Percentiles rank a stretch among this genome's conserved stretches.
Evolutionary conservation across 2,329 filamentous ascomycete genomes (phyloP).

Genomic region (Microsporum canis): DNA sequence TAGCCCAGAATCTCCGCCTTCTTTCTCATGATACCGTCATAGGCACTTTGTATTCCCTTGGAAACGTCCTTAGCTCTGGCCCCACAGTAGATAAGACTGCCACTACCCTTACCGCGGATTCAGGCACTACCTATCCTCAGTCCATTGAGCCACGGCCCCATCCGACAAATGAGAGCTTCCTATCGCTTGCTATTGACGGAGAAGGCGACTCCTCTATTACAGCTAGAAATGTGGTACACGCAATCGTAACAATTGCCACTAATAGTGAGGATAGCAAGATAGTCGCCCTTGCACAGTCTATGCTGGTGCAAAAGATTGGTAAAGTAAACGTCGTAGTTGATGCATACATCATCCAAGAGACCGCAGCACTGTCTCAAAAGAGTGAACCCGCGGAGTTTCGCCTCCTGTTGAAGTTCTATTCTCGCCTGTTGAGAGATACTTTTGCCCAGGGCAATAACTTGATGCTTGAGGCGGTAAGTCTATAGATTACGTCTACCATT

Average conservation of each 20-base stretch:
- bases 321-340: slow-evolving; percentile 73
- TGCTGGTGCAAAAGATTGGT: slow-evolving; percentile 90
- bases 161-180: slow-evolving; percentile 25
- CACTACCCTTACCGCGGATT: slow-evolving; percentile 13
- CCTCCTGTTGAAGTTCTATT: slow-evolving; percentile 72
- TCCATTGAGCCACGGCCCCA: slow-evolving; percentile 33
- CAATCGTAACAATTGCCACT: slow-evolving; percentile 79
- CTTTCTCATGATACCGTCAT: slow-evolving; percentile 89
- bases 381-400: slow-evolving; percentile 75
- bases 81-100: slow-evolving; percentile 39
- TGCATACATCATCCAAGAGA: slow-evolving; percentile 71
- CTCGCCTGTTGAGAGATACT: slow-evolving; percentile 61
- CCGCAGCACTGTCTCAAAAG: slow-evolving; percentile 63
- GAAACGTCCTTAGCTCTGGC: slow-evolving; percentile 78
- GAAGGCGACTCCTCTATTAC: slow-evolving; percentile 69
- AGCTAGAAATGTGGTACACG: slow-evolving; percentile 84
- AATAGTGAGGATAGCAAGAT: slow-evolving; percentile 82
- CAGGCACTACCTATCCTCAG: slow-evolving; percentile 37
- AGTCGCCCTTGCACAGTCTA: slow-evolving; percentile 80
- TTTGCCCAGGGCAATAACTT: slow-evolving; percentile 56
- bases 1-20: slow-evolving; percentile 68
- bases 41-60: slow-evolving; percentile 89
- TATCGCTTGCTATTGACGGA: slow-evolving; percentile 62
- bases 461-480: slow-evolving; percentile 59
- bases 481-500: not conserved